Evolutionary conservation across 2,329 filamentous ascomycete genomes (phyloP).

Genomic region (Penicillium sp.): DNA sequence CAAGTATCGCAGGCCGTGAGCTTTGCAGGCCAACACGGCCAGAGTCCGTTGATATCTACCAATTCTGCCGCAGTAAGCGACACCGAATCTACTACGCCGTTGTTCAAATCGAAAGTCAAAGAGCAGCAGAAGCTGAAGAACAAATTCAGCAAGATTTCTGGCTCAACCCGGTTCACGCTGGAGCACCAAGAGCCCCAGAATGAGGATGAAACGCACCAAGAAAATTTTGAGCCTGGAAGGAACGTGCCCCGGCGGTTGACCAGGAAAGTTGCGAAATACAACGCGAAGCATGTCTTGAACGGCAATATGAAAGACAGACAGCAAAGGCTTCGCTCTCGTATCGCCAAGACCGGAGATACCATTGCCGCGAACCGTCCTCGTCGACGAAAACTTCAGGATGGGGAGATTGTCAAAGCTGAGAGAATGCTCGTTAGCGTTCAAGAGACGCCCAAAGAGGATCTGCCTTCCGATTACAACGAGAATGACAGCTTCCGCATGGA

Average conservation of each 20-base stretch:
- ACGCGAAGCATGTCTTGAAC: constrained; percentile 46
- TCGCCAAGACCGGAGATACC: constrained; percentile 36
- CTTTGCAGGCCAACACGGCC: constrained; percentile 17
- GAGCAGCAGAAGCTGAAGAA: constrained; percentile 2
- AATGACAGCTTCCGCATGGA: constrained; percentile 60
- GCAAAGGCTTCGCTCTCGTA: constrained; percentile 39
- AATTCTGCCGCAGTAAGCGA: constrained; percentile 28
- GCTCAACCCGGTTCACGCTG: constrained; percentile 21
- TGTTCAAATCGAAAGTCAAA: constrained; percentile 13
- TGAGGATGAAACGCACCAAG: constrained; percentile 22
- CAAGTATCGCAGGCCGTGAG: constrained; percentile 15
- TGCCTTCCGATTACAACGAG: constrained; percentile 62
- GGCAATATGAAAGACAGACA: constrained; percentile 44
- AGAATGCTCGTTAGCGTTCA: constrained; percentile 66
- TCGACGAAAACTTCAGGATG: constrained; percentile 48
- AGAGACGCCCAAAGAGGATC: constrained; percentile 47
- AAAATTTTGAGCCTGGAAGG: constrained; percentile 6
- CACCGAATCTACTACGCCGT: constrained; percentile 33
- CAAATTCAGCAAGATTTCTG: constrained; percentile 8
- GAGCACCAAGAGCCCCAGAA: constrained; percentile 36
- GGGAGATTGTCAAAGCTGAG: constrained; percentile 65
- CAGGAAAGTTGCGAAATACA: constrained; percentile 43
- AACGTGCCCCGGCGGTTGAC: constrained; percentile 20
- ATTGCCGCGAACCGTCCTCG: constrained; percentile 35
- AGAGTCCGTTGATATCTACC: constrained; percentile 19